These are phyloP conservation scores for Radiomyces spectabilis DNA, from an alignment of 192 early-diverging fungal genomes.

Conservation along the genomic window DNA sequence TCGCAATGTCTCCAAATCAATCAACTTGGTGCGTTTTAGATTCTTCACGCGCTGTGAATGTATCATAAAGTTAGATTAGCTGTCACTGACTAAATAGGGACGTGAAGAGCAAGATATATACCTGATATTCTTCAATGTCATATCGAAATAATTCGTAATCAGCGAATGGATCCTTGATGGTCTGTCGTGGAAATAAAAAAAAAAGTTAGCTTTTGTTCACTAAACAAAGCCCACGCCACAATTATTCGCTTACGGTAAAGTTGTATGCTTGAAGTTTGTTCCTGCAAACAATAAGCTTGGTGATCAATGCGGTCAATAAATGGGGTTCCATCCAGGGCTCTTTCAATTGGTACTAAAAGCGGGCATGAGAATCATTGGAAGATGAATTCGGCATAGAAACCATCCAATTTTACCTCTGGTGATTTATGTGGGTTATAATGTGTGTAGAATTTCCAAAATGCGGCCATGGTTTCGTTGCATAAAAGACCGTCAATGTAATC, in stretches of 20 bases:
- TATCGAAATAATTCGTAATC: conserved; percentile 29
- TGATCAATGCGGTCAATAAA: conserved; percentile 39
- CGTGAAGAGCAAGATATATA: neutral
- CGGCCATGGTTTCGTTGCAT: conserved; percentile 36
- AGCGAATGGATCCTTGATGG: conserved; percentile 43
- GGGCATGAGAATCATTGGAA: too few species aligned
- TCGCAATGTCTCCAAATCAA: conserved; percentile 25
- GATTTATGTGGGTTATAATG: conserved; percentile 28
- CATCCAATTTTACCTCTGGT: conserved; percentile 20
- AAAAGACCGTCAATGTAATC: conserved; percentile 41
- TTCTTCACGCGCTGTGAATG: conserved; percentile 23
- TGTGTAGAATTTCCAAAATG: conserved; percentile 32
- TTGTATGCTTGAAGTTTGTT: conserved; percentile 38
- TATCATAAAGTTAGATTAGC: neutral
- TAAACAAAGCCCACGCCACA: too few species aligned
- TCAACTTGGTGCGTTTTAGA: conserved; percentile 15
- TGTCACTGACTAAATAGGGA: neutral
- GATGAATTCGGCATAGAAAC: too few species aligned
- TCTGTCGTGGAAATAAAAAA: conserved; percentile 13
- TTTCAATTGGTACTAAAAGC: conserved; percentile 12
- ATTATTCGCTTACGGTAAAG: conserved; percentile 37
- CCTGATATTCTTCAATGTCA: conserved; percentile 38
- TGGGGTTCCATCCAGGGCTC: conserved; percentile 43
- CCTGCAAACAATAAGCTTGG: conserved; percentile 32
- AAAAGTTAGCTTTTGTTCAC: neutral